Conservation (phyloP, 129 eudicot species). For the Heracleum sosnowskyi region DNA sequence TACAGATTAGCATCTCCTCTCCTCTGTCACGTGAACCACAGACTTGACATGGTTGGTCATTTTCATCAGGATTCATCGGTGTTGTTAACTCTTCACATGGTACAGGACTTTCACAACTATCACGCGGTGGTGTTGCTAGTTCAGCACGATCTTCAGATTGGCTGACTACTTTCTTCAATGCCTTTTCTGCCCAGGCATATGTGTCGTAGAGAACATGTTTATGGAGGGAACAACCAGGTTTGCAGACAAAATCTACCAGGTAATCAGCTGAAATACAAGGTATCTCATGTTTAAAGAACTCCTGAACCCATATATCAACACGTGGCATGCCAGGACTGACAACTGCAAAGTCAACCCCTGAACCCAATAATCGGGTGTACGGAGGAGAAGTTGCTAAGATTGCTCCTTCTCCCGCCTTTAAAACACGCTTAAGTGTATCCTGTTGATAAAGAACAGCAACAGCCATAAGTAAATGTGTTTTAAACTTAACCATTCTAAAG, state of each 20-base stretch:
- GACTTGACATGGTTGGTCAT: conserved; percentile 53
- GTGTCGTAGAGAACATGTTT: conserved; percentile 68
- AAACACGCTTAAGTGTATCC: conserved; percentile 89
- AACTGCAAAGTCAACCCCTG: conserved; percentile 67
- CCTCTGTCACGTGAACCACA: conserved; percentile 74
- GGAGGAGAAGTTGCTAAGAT: conserved; percentile 98
- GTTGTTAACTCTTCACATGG: conserved; percentile 1
- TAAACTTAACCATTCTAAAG: not conserved
- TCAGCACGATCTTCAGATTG: conserved; percentile 29
- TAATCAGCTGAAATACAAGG: conserved; percentile 88
- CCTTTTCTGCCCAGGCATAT: conserved; percentile 78
- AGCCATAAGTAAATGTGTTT: not conserved
- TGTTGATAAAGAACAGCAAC: conserved; percentile 15
- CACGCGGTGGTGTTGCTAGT: conserved; percentile 21
- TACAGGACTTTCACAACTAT: conserved; percentile 18
- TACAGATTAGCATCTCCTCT: conserved; percentile 82
- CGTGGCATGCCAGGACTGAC: conserved; percentile 93
- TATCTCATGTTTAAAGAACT: conserved; percentile 62
- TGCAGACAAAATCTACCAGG: conserved; percentile 87
- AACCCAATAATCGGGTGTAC: conserved; percentile 62
- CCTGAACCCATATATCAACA: conserved; percentile 88
- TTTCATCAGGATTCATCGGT: conserved; percentile 21
- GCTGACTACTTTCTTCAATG: conserved; percentile 35
- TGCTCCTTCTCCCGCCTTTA: conserved; percentile 96
- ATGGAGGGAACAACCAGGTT: conserved; percentile 80